Evolutionary conservation across 352 stramenopile species (phyloP).

Genomic region (Pythium diclinum): DNA sequence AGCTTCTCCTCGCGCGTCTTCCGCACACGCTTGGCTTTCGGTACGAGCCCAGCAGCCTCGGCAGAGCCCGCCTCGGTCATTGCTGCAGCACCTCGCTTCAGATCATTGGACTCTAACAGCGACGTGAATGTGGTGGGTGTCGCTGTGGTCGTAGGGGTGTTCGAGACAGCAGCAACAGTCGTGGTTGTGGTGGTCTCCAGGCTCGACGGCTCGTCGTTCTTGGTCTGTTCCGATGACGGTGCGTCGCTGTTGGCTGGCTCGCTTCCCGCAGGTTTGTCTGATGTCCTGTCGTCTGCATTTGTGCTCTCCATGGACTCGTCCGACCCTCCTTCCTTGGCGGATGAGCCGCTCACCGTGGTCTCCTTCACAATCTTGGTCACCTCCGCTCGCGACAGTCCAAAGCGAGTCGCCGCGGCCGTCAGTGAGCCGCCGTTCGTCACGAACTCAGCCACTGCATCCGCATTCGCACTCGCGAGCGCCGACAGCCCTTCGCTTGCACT

Average conservation of each 20-base stretch:
- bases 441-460: slow-evolving; percentile 24
- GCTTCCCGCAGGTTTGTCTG: not conserved
- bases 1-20: slow-evolving; percentile 86
- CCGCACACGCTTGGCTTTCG: slow-evolving; percentile 60
- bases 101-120: slow-evolving; percentile 9
- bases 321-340: slow-evolving; percentile 7
- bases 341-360: slow-evolving; percentile 3
- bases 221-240: not conserved
- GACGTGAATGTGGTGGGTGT: slow-evolving; percentile 1
- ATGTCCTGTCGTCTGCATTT: slow-evolving; percentile 3
- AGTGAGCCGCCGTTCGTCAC: slow-evolving; percentile 29
- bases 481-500: slow-evolving; percentile 6
- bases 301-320: slow-evolving; percentile 11
- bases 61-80: not conserved
- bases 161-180: not conserved
- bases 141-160: not conserved
- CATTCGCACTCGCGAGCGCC: not conserved
- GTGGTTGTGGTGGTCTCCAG: not conserved
- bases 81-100: slow-evolving; percentile 13
- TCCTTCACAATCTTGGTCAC: slow-evolving; percentile 31
- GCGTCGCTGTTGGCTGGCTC: not conserved
- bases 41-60: slow-evolving; percentile 1
- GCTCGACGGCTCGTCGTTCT: not conserved
- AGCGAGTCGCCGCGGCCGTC: slow-evolving; percentile 26
- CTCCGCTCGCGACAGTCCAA: slow-evolving; percentile 30